Evolutionary conservation across 2,329 filamentous ascomycete species (phyloP), one percentile per base, ranked within the genome.

Genomic region (Saccharata proteae): DNA sequence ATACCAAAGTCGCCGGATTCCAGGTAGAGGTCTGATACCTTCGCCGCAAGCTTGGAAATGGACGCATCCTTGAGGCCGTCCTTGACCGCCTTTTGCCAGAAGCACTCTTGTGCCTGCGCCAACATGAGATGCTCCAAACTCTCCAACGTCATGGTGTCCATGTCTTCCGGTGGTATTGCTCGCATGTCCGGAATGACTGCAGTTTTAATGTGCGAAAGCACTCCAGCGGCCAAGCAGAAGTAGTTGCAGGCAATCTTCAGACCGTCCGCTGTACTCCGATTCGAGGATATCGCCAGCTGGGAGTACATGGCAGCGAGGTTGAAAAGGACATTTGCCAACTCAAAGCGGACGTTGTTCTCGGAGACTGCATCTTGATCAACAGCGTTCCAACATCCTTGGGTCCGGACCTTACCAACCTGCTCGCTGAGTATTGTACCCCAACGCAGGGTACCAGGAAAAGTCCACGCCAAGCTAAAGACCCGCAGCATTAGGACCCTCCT

Each of bases 81-180:
- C 62, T 92, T 86, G 36, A 93, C 86, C 1, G 90, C 88, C 53
- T 93, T 96, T 44, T 90, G 80, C 90, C 90, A 98, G 57, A 90
- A 96, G 52, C 86, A 96, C 59, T 98, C 90, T 51, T 98, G 90
- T 16, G 80, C 86, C 52, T 98, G 85, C 1, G 86, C 88, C 7
- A 98, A 68, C 52, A 93, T 74, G 17, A 98, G 67, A 52, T 88
- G 74, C 43, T 81, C 73, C 26, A 96, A 60, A 31, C 82, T 83
- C 45, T 88, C 80, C 28, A 98, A 65, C 0, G 86, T 94, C 47
- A 81, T 71, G 30, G 74, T 69, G 46, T 98, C 90, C 85, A 98
- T 93, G 51, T 98, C 90, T 51, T 96, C 90, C 2, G 90, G 86
- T 0, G 86, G 83, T 10, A 79, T 74, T 2, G 80, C 71, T 36